phyloP scores from a whole-genome alignment of 441 rosid species.

The Pelargonium citronellum region DNA sequence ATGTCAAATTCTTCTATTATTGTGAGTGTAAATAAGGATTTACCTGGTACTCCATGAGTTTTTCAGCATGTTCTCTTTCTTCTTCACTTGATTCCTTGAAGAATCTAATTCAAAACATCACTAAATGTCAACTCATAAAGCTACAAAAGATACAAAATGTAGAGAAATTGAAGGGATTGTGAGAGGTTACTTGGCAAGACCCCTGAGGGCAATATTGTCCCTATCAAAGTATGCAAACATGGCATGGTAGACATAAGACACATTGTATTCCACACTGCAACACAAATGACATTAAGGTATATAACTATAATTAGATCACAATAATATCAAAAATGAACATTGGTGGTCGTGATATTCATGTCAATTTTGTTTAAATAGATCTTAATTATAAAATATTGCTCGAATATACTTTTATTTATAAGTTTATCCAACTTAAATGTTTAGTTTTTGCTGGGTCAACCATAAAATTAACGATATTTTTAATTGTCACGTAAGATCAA shows the following conservation, averaged over 20 bases:
- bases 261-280: constrained; percentile 84
- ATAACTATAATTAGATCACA: background rate
- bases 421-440: too few relatives aligned
- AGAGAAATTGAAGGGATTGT: background rate
- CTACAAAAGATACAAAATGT: background rate
- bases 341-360: too few relatives aligned
- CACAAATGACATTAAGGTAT: background rate
- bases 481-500: too few relatives aligned
- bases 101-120: constrained; percentile 37
- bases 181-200: constrained; percentile 66
- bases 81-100: constrained; percentile 94
- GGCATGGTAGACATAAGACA: constrained; percentile 84
- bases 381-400: too few relatives aligned
- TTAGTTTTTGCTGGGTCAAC: too few relatives aligned
- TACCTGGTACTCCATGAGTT: constrained; percentile 91
- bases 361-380: too few relatives aligned
- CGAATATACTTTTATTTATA: too few relatives aligned
- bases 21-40: too few relatives aligned
- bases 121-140: background rate
- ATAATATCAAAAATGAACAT: background rate
- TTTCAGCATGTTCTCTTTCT: constrained; percentile 90
- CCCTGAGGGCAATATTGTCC: constrained; percentile 79
- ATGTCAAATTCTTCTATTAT: too few relatives aligned
- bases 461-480: too few relatives aligned
- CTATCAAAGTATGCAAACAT: constrained; percentile 93